Evolutionary conservation across 345 rosid genomes (phyloP).

Genomic region (Salix viminalis): DNA sequence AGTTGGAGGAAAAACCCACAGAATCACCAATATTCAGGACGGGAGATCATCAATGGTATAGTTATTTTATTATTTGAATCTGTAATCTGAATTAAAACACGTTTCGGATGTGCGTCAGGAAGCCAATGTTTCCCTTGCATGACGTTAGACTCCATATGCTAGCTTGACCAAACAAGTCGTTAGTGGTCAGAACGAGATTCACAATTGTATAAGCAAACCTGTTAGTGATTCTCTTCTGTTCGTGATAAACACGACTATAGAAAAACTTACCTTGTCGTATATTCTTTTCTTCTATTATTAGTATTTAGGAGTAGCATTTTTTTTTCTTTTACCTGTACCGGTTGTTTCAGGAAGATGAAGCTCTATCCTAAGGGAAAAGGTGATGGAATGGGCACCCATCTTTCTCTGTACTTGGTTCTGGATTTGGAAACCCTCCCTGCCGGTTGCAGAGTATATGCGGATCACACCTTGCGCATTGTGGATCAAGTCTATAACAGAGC

Average conservation of each 20-base stretch:
- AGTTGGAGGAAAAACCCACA: not conserved
- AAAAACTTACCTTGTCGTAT: too few species aligned
- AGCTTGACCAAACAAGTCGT: too few species aligned
- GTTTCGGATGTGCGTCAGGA: too few species aligned
- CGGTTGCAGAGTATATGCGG: not conserved
- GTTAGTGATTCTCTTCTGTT: too few species aligned
- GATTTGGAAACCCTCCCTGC: not conserved
- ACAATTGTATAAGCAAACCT: too few species aligned
- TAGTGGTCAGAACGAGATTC: too few species aligned
- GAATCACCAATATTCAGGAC: constrained; percentile 23
- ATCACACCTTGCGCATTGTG: not conserved
- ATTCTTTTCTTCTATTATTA: too few species aligned
- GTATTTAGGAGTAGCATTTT: too few species aligned
- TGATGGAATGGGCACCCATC: not conserved
- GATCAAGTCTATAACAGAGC: not conserved
- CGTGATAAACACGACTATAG: too few species aligned
- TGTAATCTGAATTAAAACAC: too few species aligned
- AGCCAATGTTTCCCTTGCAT: too few species aligned
- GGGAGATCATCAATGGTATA: constrained; percentile 39
- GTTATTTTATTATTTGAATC: not conserved
- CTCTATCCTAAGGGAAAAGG: not conserved
- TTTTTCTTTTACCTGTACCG: not conserved
- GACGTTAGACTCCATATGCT: too few species aligned
- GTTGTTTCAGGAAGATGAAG: constrained; percentile 9
- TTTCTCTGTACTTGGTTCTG: not conserved